Base-by-base conservation (phyloP, 345 rosid genomes). In the Eucalyptus globulus region DNA sequence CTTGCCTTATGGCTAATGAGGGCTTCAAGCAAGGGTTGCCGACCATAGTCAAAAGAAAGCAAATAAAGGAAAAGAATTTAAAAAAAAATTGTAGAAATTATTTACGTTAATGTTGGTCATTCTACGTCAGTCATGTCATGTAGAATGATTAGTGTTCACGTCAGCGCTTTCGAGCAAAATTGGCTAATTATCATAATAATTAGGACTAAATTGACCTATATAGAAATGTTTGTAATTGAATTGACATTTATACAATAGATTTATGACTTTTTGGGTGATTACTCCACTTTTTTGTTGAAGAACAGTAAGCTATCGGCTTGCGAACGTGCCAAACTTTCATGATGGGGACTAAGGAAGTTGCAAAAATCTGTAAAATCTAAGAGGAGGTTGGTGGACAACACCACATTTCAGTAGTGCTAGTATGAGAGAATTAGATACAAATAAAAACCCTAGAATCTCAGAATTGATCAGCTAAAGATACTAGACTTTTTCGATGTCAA, bases 81-180 rank as follows among this genome's bases (percentile, higher is more conserved):
- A 58, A 26, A 26, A 54, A 26, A 58, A 7, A 58, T 29, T 62
- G 1, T 1, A 29, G 1, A 62, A 13, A 14, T 62, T 29, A 62
- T 29, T 15, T 14, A 29, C 2, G 0, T 4, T 29, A 29, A 7
- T 1, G 4, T 5, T 11, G 14, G 13, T 26, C 7, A 26, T 58
- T 51, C 19, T 51, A 51, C 0, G 54, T 8, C 4, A 0, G 22
- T 1, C 1, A 51, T 51, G 65, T 6, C 14, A 58, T 2, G 7
- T 58, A 58, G 5, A 2, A 58, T 58, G 14, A 11, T 1, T 26
- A 27, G 29, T 1, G 1, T 6, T 7, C 8, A 13, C 5, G 4
- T 62, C 34, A 14, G 9, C 4, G 2, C 2, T 14, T 62, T 1
- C 0, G 5, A 8, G 4, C 34, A 62, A 62, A 62, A 29, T 62